Base-by-base conservation (phyloP, 2,329 filamentous ascomycete species). In the Emmonsia crescens region DNA sequence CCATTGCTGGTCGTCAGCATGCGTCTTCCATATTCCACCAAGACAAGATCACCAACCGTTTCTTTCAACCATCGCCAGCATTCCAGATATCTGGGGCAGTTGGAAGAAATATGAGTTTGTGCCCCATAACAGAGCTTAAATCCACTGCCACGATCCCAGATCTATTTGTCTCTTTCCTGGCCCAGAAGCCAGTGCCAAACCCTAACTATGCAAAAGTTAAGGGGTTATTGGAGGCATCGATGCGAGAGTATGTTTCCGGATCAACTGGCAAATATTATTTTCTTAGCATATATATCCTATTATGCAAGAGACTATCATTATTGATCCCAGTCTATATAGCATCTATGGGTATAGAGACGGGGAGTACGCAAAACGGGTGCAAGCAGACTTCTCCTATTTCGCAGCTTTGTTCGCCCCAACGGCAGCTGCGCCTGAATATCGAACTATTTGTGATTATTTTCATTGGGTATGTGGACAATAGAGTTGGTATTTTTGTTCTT, bases 81-180 rank as follows among this genome's bases (percentile, higher is more conserved):
- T 40, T 36, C 29, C 31, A 55, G 27, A 9, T 36, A 14, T 6
- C 5, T 14, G 12, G 33, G 5, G 24, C 33, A 12, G n/a, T 14
- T n/a, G 33, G n/a, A n/a, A 10, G 31, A 27, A 40, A 55, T 33
- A 10, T 24, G 5, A 36, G 19, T 2, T 38, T n/a, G 5, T 24
- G 3, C 31, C 12, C 52, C 27, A 24, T 31, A 36, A 3, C n/a
- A 16, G 49, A 33, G 14, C 49, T n/a, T 29, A 9, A 52, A 2
- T 33, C 49, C 21, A 52, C 49, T 33, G 46, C 63, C 42, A 24
- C 61, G 2, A 59, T 72, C 2, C 70, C 70, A 0, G 68, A 72
- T 38, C 64, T 71, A 65, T 72, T 71, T 57, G 66, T 68, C 9
- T 68, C 70, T 0, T 71, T 71, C 42, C 64, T 72, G 57, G 68